phyloP scores from a whole-genome alignment of 768 basidiomycete genomes.

The Tylopilus balloui region DNA sequence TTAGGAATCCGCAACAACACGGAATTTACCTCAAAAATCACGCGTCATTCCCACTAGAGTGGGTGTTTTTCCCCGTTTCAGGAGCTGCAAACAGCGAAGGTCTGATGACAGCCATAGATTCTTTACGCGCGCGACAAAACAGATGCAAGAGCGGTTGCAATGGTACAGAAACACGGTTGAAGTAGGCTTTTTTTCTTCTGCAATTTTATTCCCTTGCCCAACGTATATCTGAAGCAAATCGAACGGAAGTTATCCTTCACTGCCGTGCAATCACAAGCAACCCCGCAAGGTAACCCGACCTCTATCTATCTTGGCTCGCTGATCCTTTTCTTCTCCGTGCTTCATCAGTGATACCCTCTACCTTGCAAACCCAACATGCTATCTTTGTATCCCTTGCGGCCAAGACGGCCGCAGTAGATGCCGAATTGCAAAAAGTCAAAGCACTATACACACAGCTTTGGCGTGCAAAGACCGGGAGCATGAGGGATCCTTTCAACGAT shows the following conservation, averaged over 20 bases:
- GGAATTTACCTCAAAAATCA: constrained; percentile 70
- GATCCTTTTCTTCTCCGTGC: not conserved
- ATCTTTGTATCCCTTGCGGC: constrained; percentile 74
- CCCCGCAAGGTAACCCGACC: constrained; percentile 61
- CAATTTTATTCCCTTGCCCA: not conserved
- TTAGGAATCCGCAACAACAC: constrained; percentile 68
- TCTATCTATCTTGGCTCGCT: not conserved
- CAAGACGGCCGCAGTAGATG: constrained; percentile 69
- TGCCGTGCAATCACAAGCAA: constrained; percentile 55
- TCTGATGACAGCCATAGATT: constrained; percentile 41
- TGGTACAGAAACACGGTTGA: constrained; percentile 84
- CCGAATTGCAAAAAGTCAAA: constrained; percentile 75
- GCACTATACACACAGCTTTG: constrained; percentile 70
- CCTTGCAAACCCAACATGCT: constrained; percentile 75
- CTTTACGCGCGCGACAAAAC: constrained; percentile 65
- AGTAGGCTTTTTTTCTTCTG: constrained; percentile 34
- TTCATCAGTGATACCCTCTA: constrained; percentile 59
- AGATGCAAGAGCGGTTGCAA: constrained; percentile 65
- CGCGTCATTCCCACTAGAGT: constrained; percentile 82
- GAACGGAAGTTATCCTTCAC: constrained; percentile 76
- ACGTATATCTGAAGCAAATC: constrained; percentile 41
- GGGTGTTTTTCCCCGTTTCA: constrained; percentile 23
- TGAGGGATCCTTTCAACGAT: constrained; percentile 75
- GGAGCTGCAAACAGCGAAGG: too few relatives aligned
- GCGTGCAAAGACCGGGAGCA: constrained; percentile 76